Evolutionary conservation across 768 basidiomycete genomes (phyloP).

Genomic region (Termitomyces sp.): DNA sequence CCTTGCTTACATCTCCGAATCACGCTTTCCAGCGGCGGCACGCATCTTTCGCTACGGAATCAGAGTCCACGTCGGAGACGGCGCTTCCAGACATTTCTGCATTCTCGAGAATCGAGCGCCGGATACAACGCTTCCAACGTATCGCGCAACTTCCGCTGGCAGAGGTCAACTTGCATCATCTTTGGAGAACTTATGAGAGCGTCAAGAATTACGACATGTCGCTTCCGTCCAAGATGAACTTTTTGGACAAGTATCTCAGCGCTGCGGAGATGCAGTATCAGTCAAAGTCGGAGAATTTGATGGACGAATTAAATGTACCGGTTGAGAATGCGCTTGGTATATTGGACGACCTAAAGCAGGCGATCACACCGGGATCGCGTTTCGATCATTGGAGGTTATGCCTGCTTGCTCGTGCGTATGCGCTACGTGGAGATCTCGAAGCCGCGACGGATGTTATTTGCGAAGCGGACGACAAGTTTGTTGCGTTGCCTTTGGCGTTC

Average conservation of each 20-base stretch:
- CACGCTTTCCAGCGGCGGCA: conserved; percentile 23
- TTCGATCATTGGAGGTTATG: conserved; percentile 14
- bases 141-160: background rate
- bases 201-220: conserved; percentile 14
- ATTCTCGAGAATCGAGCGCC: background rate
- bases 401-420: conserved; percentile 11
- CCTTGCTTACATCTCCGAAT: conserved; percentile 1
- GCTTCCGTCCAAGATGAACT: conserved; percentile 12
- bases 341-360: background rate
- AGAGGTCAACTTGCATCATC: conserved; percentile 33
- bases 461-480: conserved; percentile 17
- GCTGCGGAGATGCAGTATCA: conserved; percentile 21
- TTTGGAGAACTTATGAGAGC: conserved; percentile 38
- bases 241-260: conserved; percentile 21
- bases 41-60: background rate
- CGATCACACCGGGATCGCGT: background rate
- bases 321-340: background rate
- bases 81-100: background rate
- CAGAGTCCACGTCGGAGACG: background rate
- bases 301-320: background rate
- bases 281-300: background rate
- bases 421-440: conserved; percentile 10
- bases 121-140: conserved; percentile 8
- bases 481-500: conserved; percentile 19
- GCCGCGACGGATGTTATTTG: conserved; percentile 21